Base-by-base conservation (phyloP, 148 eudicot species). In the Cornus kousa region DNA sequence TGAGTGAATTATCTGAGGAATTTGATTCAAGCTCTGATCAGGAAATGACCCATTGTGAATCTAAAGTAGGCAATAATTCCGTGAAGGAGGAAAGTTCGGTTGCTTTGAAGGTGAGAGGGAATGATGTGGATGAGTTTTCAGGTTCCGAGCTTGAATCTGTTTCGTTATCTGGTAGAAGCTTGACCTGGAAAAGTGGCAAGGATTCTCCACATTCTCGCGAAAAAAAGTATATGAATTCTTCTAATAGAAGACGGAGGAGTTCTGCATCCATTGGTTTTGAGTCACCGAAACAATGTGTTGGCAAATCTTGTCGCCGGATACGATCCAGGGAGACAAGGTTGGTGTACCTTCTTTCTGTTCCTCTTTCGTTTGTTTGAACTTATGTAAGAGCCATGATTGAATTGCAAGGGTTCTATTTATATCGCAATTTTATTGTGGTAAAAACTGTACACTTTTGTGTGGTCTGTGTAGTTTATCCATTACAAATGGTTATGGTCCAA, bases 121-220 rank as follows among this genome's bases (percentile, higher is more conserved):
- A 85, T 81, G 85, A 71, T 35, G 53, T n/a, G 24, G 93, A 83
- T 68, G 87, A 83, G n/a, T 82, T 76, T 40, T 88, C 93, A 7
- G 82, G 87, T 86, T 94, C 88, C 37, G 98, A 94, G 68, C 75
- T 80, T 67, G 95, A 91, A 60, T 89, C 91, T 74, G 84, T 89
- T 68, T 87, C 88, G 73, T 88, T 88, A 65, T 81, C 88, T 70
- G 86, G 90, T 50, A 79, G 93, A 76, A 85, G 92, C 73, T 87
- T 93, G 88, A 93, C 97, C 57, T 95, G 98, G 98, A 91, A 87
- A 89, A 90, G 93, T 69, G 81, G 85, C 71, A 90, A 85, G 83
- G 88, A 85, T 83, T 80, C 81, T 43, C 75, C 82, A 10, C 82
- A 32, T 70, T 79, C 82, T 17, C 70, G 79, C 76, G 87, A 90